Evolutionary conservation across 2,329 filamentous ascomycete species (phyloP).

Genomic region (Sclerotinia minor): DNA sequence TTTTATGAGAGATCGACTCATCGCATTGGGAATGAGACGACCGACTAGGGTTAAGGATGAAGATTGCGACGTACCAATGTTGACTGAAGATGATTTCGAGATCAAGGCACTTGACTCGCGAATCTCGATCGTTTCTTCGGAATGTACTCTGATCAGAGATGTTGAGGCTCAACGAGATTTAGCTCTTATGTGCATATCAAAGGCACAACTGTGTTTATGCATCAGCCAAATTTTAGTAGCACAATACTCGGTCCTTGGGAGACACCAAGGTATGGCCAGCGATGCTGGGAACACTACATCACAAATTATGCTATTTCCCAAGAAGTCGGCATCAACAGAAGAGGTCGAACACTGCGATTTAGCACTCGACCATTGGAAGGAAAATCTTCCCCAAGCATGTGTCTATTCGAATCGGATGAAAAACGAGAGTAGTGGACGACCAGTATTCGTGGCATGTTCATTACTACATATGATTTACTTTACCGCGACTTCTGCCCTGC

Average conservation of each 20-base stretch:
- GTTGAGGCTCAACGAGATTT: conserved; percentile 72
- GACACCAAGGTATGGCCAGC: conserved; percentile 75
- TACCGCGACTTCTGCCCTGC: conserved; percentile 85
- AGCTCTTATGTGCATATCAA: conserved; percentile 86
- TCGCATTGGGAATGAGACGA: conserved; percentile 89
- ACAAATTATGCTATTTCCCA: conserved; percentile 87
- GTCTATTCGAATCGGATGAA: conserved; percentile 63
- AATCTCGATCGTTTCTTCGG: conserved; percentile 65
- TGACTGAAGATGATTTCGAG: conserved; percentile 82
- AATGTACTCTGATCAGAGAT: conserved; percentile 72
- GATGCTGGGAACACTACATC: conserved; percentile 69
- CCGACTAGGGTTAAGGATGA: conserved; percentile 91
- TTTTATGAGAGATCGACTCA: conserved; percentile 90
- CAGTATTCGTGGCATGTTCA: conserved; percentile 70
- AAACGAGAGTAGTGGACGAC: conserved; percentile 58
- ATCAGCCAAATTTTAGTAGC: conserved; percentile 87
- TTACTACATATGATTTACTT: conserved; percentile 92
- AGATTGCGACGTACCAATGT: conserved; percentile 91
- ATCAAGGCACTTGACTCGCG: conserved; percentile 66
- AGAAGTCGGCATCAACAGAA: conserved; percentile 78
- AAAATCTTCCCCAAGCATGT: conserved; percentile 69
- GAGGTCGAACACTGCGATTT: conserved; percentile 77
- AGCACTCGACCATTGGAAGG: conserved; percentile 76
- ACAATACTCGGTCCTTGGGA: conserved; percentile 88
- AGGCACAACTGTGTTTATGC: conserved; percentile 84